phyloP scores from a whole-genome alignment of 768 basidiomycete species.

The Omphalotus guepiniiformis region DNA sequence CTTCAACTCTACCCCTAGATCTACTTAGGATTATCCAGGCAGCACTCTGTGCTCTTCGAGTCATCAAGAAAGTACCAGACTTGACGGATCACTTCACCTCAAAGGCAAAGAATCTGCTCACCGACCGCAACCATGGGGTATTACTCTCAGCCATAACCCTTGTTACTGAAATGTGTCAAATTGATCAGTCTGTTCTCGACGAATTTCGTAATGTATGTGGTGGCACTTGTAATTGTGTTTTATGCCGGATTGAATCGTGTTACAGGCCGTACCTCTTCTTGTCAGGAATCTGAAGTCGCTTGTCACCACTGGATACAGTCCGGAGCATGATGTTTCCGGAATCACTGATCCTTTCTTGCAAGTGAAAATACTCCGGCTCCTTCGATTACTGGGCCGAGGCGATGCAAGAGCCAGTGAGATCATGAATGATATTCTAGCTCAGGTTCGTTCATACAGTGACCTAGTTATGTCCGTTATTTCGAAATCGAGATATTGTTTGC shows the following conservation, averaged over 20 bases:
- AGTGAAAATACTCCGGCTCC: constrained; percentile 85
- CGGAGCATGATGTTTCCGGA: constrained; percentile 98
- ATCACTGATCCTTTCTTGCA: constrained; percentile 97
- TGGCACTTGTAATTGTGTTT: neutral
- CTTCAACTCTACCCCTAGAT: constrained; percentile 5
- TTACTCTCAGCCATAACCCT: constrained; percentile 92
- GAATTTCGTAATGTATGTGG: constrained; percentile 84
- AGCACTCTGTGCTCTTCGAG: constrained; percentile 88
- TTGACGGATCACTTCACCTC: constrained; percentile 86
- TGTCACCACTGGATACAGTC: constrained; percentile 94
- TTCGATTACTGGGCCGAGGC: constrained; percentile 83
- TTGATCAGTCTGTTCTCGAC: constrained; percentile 64
- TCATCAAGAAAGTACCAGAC: constrained; percentile 95
- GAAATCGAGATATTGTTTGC: constrained; percentile 4
- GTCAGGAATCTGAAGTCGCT: constrained; percentile 94
- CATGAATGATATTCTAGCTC: constrained; percentile 98
- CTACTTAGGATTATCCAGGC: constrained; percentile 50
- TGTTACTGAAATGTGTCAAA: constrained; percentile 89
- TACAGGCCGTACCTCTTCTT: constrained; percentile 84
- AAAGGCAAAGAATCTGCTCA: constrained; percentile 86
- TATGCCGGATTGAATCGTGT: constrained; percentile 7
- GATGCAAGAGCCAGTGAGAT: constrained; percentile 86
- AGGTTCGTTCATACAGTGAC: constrained; percentile 56
- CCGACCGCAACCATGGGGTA: constrained; percentile 96
- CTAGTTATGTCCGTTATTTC: neutral